Conservation (phyloP, 1,139 yeast genomes). For the Spencermartinsiella ligniputridi region DNA sequence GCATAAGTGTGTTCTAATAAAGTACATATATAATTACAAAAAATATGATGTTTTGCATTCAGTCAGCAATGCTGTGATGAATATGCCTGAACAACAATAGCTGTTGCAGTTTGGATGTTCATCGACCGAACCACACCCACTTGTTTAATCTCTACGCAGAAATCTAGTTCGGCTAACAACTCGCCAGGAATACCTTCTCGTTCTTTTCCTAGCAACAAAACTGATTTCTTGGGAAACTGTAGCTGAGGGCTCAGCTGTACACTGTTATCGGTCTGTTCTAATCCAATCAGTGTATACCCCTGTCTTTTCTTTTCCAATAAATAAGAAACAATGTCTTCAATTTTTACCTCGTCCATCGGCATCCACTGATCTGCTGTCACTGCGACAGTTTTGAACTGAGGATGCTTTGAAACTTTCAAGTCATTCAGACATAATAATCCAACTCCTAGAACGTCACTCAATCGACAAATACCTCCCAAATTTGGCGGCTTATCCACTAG, state of each 20-base stretch:
- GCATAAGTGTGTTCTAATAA: background rate
- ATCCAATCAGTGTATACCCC: constrained; percentile 83
- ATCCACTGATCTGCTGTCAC: constrained; percentile 95
- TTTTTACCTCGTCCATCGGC: constrained; percentile 79
- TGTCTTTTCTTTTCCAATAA: constrained; percentile 62
- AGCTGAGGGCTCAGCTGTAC: constrained; percentile 59
- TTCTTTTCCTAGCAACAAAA: constrained; percentile 78
- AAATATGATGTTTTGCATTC: too few species aligned
- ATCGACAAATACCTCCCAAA: constrained; percentile 87
- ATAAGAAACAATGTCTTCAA: constrained; percentile 49
- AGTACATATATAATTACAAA: background rate
- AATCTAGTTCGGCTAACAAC: constrained; percentile 72
- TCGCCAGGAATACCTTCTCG: constrained; percentile 91
- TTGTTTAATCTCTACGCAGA: constrained; percentile 88
- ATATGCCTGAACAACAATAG: constrained; percentile 88
- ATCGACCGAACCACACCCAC: constrained; percentile 88
- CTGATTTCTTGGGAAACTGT: constrained; percentile 71
- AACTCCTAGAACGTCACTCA: constrained; percentile 90
- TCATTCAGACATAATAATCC: constrained; percentile 77
- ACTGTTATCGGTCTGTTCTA: constrained; percentile 90
- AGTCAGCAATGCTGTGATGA: constrained; percentile 58
- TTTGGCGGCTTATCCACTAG: constrained; percentile 90
- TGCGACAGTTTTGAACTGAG: constrained; percentile 80
- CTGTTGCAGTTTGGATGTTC: constrained; percentile 97
- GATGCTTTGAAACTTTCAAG: constrained; percentile 52